Base-by-base conservation (phyloP, 2,329 filamentous ascomycete genomes). In the Colletotrichum abscissum region DNA sequence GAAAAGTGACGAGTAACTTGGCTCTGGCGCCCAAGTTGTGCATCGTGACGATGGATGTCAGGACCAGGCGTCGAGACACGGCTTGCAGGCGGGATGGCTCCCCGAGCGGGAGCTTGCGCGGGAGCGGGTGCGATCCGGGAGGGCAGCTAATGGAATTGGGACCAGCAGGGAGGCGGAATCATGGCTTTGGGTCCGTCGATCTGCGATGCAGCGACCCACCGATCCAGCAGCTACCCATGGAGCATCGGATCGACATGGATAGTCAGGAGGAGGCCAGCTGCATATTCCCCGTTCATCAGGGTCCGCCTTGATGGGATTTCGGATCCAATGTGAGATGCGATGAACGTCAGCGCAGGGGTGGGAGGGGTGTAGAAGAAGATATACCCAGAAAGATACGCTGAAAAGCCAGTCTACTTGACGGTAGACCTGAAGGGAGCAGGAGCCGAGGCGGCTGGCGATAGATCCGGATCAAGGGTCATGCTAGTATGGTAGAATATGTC, bases 21-120 rank as follows among this genome's bases (percentile, higher is more conserved):
- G 60, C 33, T 52, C 33, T 33, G 60, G 70, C 24, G 54, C 28
- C 19, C 28, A 60, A 12, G 22, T 24, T 11, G 35, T 56, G 56
- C 26, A 55, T 52, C 19, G 66, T 59, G 69, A 72, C 30, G 69
- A 64, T n/a, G 69, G 46, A n/a, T 58, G 28, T 11, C 19, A 30
- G 63, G 63, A 12, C 42, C 26, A 33, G 55, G n/a, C 35, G 28
- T 49, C 33, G 16, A 65, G 46, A 16, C 42, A 58, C 60, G 33
- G 35, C 22, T 22, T 56, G 33, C 24, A 22, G 22, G 30, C 33
- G 24, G 56, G 38, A 24, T 56, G 42, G 22, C 55, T 73, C 67
- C 67, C 55, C 70, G 60, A 59, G 55, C 60, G 70, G 67, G 55
- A 63, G 35, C n/a, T 56, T 28, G 28, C 62, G 62, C 46, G 62